phyloP scores from a whole-genome alignment of 108 stramenopile genomes.

The Cyclotella distinguenda region DNA sequence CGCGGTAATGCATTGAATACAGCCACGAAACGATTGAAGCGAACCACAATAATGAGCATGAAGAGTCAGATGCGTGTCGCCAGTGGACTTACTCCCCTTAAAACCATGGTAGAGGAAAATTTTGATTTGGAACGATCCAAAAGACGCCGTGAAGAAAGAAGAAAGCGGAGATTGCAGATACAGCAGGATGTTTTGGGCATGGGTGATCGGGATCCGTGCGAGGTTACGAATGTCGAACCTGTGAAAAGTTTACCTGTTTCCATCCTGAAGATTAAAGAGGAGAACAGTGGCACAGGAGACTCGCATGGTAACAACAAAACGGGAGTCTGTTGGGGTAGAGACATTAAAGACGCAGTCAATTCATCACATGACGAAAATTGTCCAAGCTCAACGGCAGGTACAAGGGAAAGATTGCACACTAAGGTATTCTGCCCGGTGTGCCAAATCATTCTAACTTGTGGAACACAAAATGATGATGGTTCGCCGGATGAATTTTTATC shows the following conservation, averaged over 20 bases:
- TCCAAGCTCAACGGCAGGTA: neutral
- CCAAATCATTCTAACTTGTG: slow-evolving; percentile 29
- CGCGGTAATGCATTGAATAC: neutral
- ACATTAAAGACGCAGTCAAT: neutral
- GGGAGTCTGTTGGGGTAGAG: slow-evolving; percentile 22
- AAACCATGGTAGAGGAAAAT: slow-evolving; percentile 37
- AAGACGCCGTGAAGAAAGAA: slow-evolving; percentile 31
- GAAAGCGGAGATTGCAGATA: slow-evolving; percentile 16
- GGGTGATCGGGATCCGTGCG: neutral
- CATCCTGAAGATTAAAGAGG: slow-evolving; percentile 5
- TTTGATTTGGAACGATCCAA: slow-evolving; percentile 45
- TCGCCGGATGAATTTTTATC: slow-evolving; percentile 46
- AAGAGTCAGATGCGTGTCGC: slow-evolving; percentile 35
- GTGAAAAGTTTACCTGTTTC: neutral
- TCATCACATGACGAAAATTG: neutral
- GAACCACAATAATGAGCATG: slow-evolving; percentile 40
- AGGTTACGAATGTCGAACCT: slow-evolving; percentile 12
- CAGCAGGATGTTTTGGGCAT: slow-evolving; percentile 18
- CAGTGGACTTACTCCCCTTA: slow-evolving; percentile 36
- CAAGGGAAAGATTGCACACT: slow-evolving; percentile 10
- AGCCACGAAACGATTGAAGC: slow-evolving; percentile 5
- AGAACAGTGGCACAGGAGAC: neutral
- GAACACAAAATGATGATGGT: slow-evolving; percentile 1
- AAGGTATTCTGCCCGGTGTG: slow-evolving; percentile 50
- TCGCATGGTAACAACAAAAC: slow-evolving; percentile 10